Evolutionary conservation across 129 eudicot genomes (phyloP).

Genomic region (Gnaphalium uliginosum): DNA sequence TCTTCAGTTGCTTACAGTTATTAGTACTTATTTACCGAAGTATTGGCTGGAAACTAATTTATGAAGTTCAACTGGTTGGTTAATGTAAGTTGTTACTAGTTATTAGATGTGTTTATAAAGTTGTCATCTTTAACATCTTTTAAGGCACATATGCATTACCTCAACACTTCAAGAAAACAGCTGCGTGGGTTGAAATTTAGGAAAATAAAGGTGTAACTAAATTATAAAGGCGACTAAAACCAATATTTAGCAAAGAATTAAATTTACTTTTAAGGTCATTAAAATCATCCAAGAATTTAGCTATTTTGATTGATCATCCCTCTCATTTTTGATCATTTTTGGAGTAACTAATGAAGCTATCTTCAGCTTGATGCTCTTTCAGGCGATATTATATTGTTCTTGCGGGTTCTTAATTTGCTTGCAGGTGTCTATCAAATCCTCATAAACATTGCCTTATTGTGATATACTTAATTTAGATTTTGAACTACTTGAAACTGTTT

Average conservation of each 20-base stretch:
- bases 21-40: not conserved
- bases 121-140: no score
- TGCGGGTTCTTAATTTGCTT: conserved; percentile 86
- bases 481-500: conserved; percentile 29
- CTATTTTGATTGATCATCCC: not conserved
- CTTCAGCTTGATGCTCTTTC: conserved; percentile 96
- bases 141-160: no score
- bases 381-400: conserved; percentile 79
- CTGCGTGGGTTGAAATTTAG: no score
- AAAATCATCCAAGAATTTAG: conserved; percentile 4
- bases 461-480: not conserved
- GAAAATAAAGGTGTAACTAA: no score
- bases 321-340: conserved; percentile 11
- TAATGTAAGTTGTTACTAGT: no score
- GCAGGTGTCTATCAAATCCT: conserved; percentile 59
- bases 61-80: no score
- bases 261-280: no score
- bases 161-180: no score
- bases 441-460: conserved; percentile 5
- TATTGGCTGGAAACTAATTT: not conserved
- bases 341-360: conserved; percentile 38
- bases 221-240: no score
- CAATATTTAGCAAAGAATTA: no score
- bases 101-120: no score
- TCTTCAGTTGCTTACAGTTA: not conserved